These are phyloP conservation scores for Penicillium italicum DNA, from an alignment of 2,329 filamentous ascomycete species.

Conservation along the genomic window DNA sequence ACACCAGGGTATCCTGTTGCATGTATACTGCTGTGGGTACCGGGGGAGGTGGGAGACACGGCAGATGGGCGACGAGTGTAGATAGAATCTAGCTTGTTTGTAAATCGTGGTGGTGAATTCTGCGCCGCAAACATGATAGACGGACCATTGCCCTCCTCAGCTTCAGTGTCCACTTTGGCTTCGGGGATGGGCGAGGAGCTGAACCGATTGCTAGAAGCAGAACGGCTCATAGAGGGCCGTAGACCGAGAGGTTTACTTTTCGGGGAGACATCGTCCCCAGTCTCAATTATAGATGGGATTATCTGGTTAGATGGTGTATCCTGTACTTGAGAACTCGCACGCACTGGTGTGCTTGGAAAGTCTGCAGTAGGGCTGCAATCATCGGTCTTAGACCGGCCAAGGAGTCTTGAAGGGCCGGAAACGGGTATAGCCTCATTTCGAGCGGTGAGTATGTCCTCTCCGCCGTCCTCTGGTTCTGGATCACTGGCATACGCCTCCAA, in stretches of 20 bases:
- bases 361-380: constrained; percentile 13
- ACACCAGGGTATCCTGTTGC: constrained; percentile 54
- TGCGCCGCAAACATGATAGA: constrained; percentile 70
- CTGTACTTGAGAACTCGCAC: constrained; percentile 1
- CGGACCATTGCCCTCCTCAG: constrained; percentile 58
- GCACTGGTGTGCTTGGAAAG: constrained; percentile 2
- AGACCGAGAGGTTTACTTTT: constrained; percentile 17
- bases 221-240: constrained; percentile 29
- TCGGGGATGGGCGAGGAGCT: constrained; percentile 70
- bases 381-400: constrained; percentile 9
- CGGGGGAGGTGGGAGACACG: constrained; percentile 11
- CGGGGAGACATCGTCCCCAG: constrained; percentile 23
- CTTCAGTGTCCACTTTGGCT: constrained; percentile 60
- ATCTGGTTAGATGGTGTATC: constrained; percentile 1
- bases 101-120: constrained; percentile 33
- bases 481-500: constrained; percentile 42
- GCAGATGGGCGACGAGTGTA: constrained; percentile 33
- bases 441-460: constrained; percentile 5
- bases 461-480: constrained; percentile 30
- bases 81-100: constrained; percentile 35
- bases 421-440: neutral
- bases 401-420: constrained; percentile 4
- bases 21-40: constrained; percentile 20
- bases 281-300: constrained; percentile 28
- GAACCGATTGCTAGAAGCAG: constrained; percentile 50